These are phyloP conservation scores for Apophysomyces trapeziformis DNA, from an alignment of 371 early-diverging fungal species.

Conservation along the genomic window DNA sequence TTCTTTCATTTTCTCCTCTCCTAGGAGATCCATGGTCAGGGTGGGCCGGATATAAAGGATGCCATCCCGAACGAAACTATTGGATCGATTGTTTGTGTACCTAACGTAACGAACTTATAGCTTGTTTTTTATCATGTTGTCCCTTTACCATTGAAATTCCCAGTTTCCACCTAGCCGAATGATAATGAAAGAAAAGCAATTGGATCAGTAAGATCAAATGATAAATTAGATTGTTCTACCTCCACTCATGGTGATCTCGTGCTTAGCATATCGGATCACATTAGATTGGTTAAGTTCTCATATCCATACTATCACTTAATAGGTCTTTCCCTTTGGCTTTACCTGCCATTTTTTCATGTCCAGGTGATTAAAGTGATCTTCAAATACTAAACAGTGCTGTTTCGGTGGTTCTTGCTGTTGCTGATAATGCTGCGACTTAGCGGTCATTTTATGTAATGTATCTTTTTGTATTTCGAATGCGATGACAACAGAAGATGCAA, in stretches of 20 bases:
- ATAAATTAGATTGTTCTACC: slow-evolving; percentile 29
- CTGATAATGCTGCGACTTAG: background rate
- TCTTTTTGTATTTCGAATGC: slow-evolving; percentile 14
- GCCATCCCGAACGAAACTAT: slow-evolving; percentile 69
- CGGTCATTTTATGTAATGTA: background rate
- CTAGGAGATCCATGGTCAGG: slow-evolving; percentile 49
- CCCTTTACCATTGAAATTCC: slow-evolving; percentile 53
- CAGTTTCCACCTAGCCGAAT: slow-evolving; percentile 46
- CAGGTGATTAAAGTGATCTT: slow-evolving; percentile 66
- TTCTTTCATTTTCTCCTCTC: slow-evolving; percentile 36
- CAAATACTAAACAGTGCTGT: slow-evolving; percentile 55
- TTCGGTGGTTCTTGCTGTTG: background rate
- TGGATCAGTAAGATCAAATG: slow-evolving; percentile 4
- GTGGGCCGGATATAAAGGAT: slow-evolving; percentile 70
- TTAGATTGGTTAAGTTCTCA: background rate
- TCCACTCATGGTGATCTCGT: slow-evolving; percentile 59
- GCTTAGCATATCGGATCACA: slow-evolving; percentile 26
- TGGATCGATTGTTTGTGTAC: slow-evolving; percentile 65
- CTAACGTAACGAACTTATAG: slow-evolving; percentile 10
- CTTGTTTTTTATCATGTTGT: background rate
- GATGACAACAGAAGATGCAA: background rate
- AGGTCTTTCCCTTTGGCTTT: slow-evolving; percentile 12
- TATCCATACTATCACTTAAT: background rate
- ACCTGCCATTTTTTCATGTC: slow-evolving; percentile 63
- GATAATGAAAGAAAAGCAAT: background rate